Conservation (phyloP, 176 grass and related monocot species). For the Canna indica region DNA sequence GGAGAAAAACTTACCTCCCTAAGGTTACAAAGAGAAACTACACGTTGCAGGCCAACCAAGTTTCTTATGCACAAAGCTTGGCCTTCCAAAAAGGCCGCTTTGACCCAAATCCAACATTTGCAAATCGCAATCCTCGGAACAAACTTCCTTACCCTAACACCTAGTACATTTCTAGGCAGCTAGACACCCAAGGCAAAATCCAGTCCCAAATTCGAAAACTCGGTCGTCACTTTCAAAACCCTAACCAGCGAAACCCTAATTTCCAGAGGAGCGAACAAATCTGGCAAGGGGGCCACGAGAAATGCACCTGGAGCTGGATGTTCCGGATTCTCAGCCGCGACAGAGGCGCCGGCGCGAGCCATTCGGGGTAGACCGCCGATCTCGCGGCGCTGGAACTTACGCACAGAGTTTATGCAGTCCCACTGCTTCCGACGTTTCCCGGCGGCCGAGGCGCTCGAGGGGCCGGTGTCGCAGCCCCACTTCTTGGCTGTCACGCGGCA, state of each 20-base stretch:
- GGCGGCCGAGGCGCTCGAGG: not conserved
- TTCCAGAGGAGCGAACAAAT: not conserved
- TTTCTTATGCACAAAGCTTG: not conserved
- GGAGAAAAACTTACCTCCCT: not conserved
- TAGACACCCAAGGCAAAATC: not conserved
- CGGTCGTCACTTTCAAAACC: not conserved
- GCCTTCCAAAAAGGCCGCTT: not conserved
- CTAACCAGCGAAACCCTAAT: not conserved
- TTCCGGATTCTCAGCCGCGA: slow-evolving; percentile 75
- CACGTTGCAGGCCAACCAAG: not conserved
- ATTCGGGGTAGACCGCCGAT: slow-evolving; percentile 56
- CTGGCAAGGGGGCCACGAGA: not conserved
- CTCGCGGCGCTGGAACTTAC: slow-evolving; percentile 85
- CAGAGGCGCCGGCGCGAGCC: slow-evolving; percentile 39
- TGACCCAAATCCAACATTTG: not conserved
- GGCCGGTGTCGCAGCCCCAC: slow-evolving; percentile 6
- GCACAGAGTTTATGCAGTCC: slow-evolving; percentile 49
- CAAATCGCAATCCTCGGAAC: not conserved
- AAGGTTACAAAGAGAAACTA: not conserved
- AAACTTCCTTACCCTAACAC: not conserved
- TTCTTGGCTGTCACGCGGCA: slow-evolving; percentile 63
- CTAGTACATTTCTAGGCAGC: not conserved
- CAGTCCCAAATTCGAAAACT: not conserved
- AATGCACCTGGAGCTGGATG: slow-evolving; percentile 68
- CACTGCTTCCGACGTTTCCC: slow-evolving; percentile 31